Evolutionary conservation across 2,329 filamentous ascomycete species (phyloP).

Genomic region (Penicillium sclerotiorum): DNA sequence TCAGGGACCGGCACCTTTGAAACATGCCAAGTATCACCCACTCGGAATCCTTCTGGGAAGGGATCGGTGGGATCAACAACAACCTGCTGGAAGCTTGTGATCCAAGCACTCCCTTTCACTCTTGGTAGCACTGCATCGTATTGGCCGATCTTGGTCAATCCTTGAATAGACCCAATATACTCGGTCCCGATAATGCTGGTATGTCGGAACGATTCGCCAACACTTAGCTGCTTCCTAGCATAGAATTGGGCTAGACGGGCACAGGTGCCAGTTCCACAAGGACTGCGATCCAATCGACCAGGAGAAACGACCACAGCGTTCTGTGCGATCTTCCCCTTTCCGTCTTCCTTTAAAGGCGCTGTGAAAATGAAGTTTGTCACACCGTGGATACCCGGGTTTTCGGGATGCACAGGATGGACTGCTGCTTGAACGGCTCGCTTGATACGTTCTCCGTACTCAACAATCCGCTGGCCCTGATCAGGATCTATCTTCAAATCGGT

Average conservation of each 20-base stretch:
- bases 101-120: constrained; percentile 49
- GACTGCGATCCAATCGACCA: constrained; percentile 49
- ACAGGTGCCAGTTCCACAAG: constrained; percentile 50
- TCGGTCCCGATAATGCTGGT: constrained; percentile 47
- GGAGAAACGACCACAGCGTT: constrained; percentile 50
- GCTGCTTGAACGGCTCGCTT: constrained; percentile 40
- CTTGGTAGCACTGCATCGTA: constrained; percentile 45
- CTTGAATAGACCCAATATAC: constrained; percentile 43
- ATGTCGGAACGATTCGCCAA: constrained; percentile 41
- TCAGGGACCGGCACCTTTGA: not conserved
- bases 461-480: constrained; percentile 36
- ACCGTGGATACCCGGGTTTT: constrained; percentile 41
- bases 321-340: constrained; percentile 29
- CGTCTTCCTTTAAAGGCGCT: constrained; percentile 20
- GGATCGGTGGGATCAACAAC: constrained; percentile 48
- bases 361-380: constrained; percentile 3
- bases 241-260: constrained; percentile 49
- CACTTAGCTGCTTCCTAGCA: constrained; percentile 40
- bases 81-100: constrained; percentile 47
- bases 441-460: constrained; percentile 48
- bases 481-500: constrained; percentile 39
- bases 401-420: constrained; percentile 45
- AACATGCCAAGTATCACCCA: not conserved
- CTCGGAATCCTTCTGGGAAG: constrained; percentile 43
- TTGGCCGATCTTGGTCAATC: constrained; percentile 41